Percentiles rank a stretch among this genome's conserved stretches.
phyloP scores from a whole-genome alignment of 2,329 filamentous ascomycete species.

The Fusarium coffeatum region DNA sequence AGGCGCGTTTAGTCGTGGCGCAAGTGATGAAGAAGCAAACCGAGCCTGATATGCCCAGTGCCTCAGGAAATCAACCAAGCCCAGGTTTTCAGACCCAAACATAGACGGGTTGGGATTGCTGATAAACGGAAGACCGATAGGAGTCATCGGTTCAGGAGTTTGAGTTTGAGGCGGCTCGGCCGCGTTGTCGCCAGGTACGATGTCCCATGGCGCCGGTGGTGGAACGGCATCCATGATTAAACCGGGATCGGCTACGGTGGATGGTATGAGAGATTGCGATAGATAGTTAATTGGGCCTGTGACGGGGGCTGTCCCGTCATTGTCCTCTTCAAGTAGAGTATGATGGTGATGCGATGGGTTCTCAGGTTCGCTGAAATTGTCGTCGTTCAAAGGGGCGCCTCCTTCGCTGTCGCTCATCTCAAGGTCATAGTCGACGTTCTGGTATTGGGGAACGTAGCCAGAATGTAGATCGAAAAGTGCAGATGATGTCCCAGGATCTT shows the following conservation, averaged over 20 bases:
- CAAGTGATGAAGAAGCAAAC: conserved; percentile 32
- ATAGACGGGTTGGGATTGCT: conserved; percentile 53
- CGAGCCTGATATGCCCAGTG: conserved; percentile 58
- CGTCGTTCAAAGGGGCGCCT: conserved; percentile 46
- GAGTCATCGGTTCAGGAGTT: conserved; percentile 1
- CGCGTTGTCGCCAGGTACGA: neutral
- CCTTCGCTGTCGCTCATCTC: conserved; percentile 53
- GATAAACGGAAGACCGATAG: conserved; percentile 36
- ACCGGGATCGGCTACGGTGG: conserved; percentile 18
- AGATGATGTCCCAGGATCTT: conserved; percentile 14
- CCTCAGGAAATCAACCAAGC: conserved; percentile 62
- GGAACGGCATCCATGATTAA: conserved; percentile 33
- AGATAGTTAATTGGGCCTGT: conserved; percentile 31
- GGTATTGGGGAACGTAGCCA: conserved; percentile 26
- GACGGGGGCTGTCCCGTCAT: conserved; percentile 23
- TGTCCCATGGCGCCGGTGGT: conserved; percentile 33
- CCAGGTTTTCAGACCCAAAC: conserved; percentile 62
- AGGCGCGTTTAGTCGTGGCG: conserved; percentile 43
- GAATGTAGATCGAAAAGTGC: conserved; percentile 16
- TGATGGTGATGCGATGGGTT: conserved; percentile 18
- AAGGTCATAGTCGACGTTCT: conserved; percentile 46
- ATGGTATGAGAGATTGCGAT: conserved; percentile 14
- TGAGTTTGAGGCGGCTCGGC: neutral
- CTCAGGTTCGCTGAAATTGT: conserved; percentile 13
- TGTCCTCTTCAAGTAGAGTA: conserved; percentile 14